Evolutionary conservation across 768 basidiomycete genomes (phyloP).

Genomic region (Tubosaeta sp.): DNA sequence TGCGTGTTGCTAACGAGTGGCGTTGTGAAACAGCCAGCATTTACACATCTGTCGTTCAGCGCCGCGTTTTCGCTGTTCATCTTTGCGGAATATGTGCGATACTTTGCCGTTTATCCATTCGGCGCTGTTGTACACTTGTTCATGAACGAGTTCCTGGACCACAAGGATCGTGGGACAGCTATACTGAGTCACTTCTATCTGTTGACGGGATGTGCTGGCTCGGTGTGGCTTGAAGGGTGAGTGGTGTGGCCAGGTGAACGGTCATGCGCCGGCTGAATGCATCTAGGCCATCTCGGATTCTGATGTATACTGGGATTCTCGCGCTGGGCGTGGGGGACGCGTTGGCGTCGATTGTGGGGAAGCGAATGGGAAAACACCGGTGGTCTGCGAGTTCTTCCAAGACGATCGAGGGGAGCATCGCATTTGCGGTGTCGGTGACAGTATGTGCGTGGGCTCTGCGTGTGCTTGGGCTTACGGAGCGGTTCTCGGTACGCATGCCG

Average conservation of each 20-base stretch:
- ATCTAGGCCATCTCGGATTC: slow-evolving; percentile 44
- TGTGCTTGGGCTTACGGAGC: slow-evolving; percentile 60
- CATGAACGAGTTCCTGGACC: slow-evolving; percentile 95
- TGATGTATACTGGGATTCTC: slow-evolving; percentile 81
- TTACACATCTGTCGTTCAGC: slow-evolving; percentile 92
- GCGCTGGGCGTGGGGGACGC: slow-evolving; percentile 93
- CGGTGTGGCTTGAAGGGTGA: slow-evolving; percentile 93
- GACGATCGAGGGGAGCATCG: slow-evolving; percentile 87
- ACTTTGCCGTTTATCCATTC: slow-evolving; percentile 97
- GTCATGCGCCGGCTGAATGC: slow-evolving; percentile 3
- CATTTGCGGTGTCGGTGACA: slow-evolving; percentile 72
- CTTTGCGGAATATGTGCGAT: slow-evolving; percentile 96
- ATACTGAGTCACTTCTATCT: slow-evolving; percentile 98
- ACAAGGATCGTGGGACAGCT: slow-evolving; percentile 91
- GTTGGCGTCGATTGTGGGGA: slow-evolving; percentile 89
- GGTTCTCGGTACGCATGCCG: slow-evolving; percentile 65
- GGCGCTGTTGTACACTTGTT: slow-evolving; percentile 92
- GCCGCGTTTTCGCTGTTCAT: slow-evolving; percentile 92
- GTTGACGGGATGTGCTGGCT: slow-evolving; percentile 90
- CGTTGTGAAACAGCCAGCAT: slow-evolving; percentile 69
- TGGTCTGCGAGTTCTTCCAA: slow-evolving; percentile 87
- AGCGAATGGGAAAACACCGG: slow-evolving; percentile 69
- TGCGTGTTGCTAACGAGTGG: slow-evolving; percentile 12
- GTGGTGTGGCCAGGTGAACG: slow-evolving; percentile 26
- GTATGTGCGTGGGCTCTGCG: slow-evolving; percentile 68